Conservation (phyloP, 257 asterid genomes). For the Cynanchum wilfordii region DNA sequence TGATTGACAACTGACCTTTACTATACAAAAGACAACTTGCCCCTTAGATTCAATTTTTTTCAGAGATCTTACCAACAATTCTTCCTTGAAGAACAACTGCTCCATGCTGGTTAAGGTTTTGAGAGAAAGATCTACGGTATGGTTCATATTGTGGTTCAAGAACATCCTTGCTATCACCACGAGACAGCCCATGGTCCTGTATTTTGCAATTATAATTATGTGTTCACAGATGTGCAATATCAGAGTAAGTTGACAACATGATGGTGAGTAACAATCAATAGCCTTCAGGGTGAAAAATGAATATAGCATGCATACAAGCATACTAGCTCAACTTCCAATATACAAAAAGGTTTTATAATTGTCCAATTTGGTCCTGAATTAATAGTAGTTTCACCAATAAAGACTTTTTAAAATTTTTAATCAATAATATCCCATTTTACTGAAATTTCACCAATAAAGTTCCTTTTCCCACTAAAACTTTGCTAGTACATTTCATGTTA, state of each 20-base stretch:
- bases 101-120: conserved; percentile 88
- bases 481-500: too few species aligned
- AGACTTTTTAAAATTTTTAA: too few species aligned
- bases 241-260: background rate
- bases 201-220: conserved; percentile 15
- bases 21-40: background rate
- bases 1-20: background rate
- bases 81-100: conserved; percentile 99
- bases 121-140: conserved; percentile 70
- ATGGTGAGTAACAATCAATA: background rate
- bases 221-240: background rate
- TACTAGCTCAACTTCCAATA: background rate
- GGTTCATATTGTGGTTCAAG: conserved; percentile 83
- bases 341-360: background rate
- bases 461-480: too few species aligned
- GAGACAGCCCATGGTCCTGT: conserved; percentile 83
- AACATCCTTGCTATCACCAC: conserved; percentile 55
- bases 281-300: background rate
- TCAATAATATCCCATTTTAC: too few species aligned
- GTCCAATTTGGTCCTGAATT: too few species aligned
- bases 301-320: background rate
- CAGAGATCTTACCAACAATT: conserved; percentile 55
- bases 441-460: too few species aligned
- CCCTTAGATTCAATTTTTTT: background rate
- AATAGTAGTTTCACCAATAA: too few species aligned